Evolutionary conservation across 257 asterid species (phyloP), one percentile per base, ranked within the genome.

Genomic region (Cordia subcordata): DNA sequence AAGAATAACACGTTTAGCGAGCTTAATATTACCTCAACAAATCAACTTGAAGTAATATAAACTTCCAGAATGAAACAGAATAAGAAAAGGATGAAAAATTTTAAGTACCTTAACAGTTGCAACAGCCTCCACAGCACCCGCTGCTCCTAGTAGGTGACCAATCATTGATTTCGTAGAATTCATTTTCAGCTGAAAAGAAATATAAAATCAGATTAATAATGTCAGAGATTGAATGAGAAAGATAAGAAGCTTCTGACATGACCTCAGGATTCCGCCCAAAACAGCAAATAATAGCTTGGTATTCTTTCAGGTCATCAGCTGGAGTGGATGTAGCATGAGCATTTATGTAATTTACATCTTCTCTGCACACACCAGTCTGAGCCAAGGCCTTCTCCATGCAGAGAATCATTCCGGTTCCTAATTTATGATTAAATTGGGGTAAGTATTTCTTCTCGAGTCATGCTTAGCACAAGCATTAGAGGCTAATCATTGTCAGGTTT

Each of bases 101-200:
- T 6, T 27, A 55, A 51, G 39, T 60, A 80, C 83, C 83, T 81
- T 75, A 38, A 77, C 64, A 22, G 79, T 77, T 20, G 81, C 78
- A 21, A 81, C 57, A 20, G 86, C 83, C 62, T 81, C 86, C 22
- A 81, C 69, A 49, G 86, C 83, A 53, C 83, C 83, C 33, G 81
- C 73, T 47, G 78, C 79, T 23, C 86, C 86, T 35, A 81, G 56
- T 12, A 81, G 56, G 71, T 81, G 86, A 45, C 86, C 83, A 4
- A 61, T 68, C 81, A 81, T 75, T 27, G 79, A 77, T 61, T 81
- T 81, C 1, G 83, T 72, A 20, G 86, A 74, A 73, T 77, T 77
- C 59, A 81, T 53, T 12, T 74, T 38, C 55, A 77, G 66, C 81
- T 81, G 77, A 53, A 60, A 13, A 27, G 54, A 32, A 49, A 16